Evolutionary conservation across 768 basidiomycete species (phyloP), one percentile per base, ranked within the genome.

Genomic region (Hericium erinaceus): DNA sequence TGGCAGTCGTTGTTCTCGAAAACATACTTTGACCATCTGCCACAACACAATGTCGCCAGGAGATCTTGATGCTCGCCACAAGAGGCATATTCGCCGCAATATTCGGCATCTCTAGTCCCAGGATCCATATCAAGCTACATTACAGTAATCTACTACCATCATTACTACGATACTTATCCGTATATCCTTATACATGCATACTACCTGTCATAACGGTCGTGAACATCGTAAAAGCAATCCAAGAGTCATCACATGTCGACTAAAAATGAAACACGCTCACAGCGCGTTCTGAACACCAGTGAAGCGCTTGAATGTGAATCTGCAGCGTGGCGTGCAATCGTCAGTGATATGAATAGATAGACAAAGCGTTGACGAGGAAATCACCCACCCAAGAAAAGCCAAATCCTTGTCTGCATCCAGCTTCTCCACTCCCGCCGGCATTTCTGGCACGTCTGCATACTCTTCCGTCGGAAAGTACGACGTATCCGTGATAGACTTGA

Each of bases 381-480:
- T 33, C 53, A 62, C 65, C 60, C 73, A 82, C 67, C 81, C 81
- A 60, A 83, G 72, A 72, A 83, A 83, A 4, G 81, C 81, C 48
- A 83, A 69, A 62, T 83, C 81, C 69, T 79, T 81, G 67, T 75
- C 77, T 22, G 76, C 74, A 9, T 73, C 75, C 16, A 73, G 67
- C 7, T 69, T 63, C 58, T 79, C 76, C 8, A 67, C 74, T 15
- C 70, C 72, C 4, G 67, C 69, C 3, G 77, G 79, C 58, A 77
- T 70, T 40, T 81, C 80, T 1, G 78, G 75, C 20, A 77, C 84
- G 71, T 93, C 88, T 54, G 94, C 91, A 54, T 95, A 79, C 64
- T 95, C 92, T 60, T 97, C 93, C 2, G 89, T 95, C 2, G 95
- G 95, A 80, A 97, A 97, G 74, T 97, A 97, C 39, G 92, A 94